Base-by-base conservation (phyloP, 192 early-diverging fungal genomes). In the Gaertneriomyces sp. region DNA sequence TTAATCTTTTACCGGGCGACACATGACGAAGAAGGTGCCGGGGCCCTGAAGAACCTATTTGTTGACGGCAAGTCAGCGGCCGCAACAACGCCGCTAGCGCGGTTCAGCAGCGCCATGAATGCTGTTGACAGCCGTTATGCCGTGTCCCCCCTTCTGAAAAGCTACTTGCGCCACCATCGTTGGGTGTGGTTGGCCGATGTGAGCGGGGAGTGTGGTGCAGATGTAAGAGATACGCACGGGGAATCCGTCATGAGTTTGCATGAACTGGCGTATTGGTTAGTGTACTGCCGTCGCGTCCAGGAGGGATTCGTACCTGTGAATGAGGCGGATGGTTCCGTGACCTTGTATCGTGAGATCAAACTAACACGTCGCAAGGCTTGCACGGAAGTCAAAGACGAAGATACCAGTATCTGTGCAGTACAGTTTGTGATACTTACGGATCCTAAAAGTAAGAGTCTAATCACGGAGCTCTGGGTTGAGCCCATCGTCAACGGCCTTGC, bases 101-200 rank as follows among this genome's bases (percentile, higher is more conserved):
- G 51, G 12, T 42, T 64, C n/a, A 12, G 25, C 16, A 42, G 16
- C n/a, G n/a, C 46, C 41, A 42, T 68, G 19, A 39, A 20, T 4
- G 19, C 66, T 19, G n/a, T 60, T 49, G 45, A 50, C 8, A 66
- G 67, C 6, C 33, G 9, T 49, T 43, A 69, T 8, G 66, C 74
- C 43, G 70, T 73, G 5, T 53, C 55, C 9, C 42, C 78, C 4
- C 40, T 45, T 3, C 45, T 75, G 17, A 69, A 73, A 39, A 56
- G 61, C 5, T 84, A 74, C 60, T 57, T 84, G 46, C 38, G 79
- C 10, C n/a, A 70, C 33, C 40, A 71, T 40, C 63, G 76, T 9
- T 84, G 80, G 80, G 58, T 77, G 7, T 84, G 82, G 82, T 69
- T 79, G n/a, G 53, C 68, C 2, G 77, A 83, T 63, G 47, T 77